Evolutionary conservation across 2,329 filamentous ascomycete genomes (phyloP), one percentile per base, ranked within the genome.

Genomic region (Ophiostoma quercus): DNA sequence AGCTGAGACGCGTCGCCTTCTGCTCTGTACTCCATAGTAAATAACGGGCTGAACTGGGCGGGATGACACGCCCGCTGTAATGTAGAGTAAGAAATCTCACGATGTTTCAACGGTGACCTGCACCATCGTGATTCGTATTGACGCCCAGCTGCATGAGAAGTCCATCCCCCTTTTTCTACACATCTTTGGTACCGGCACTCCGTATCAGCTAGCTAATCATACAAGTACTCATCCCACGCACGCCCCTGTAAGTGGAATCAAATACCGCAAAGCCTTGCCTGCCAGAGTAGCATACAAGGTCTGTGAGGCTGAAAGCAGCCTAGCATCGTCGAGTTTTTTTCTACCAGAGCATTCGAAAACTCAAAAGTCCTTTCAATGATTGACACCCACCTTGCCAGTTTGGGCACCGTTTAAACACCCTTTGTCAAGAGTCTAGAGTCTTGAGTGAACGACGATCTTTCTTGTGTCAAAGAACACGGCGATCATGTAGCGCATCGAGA

Each of bases 61-160:
- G 14, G 43, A 16, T 47, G 43, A 6, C 4, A 3, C n/a, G 43
- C 43, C 14, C 43, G 43, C 43, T 19, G 43, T 8, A 47, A 43
- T 5, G 34, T 11, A 41, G 11, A 41, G 39, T 14, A 6, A 19
- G 16, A 43, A 16, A 57, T 57, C 51, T 57, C 51, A 57, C n/a
- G n/a, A 57, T 57, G 51, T 57, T 57, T 57, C 51, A 57, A 29
- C 11, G 51, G 51, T 57, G 51, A 29, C 51, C n/a, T 57, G 51
- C 51, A 57, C 51, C 9, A 57, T 57, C 51, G 51, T 57, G n/a
- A 25, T 57, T 12, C 22, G 22, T 57, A 12, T 54, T 54, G 34
- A 22, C 22, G 16, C 16, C n/a, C 16, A 57, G 43, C 43, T n/a
- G 22, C 51, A 57, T 25, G 22, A 22, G n/a, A 7, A 32, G 2